Evolutionary conservation across 2,329 filamentous ascomycete species (phyloP).

Genomic region (Penicillium crustosum): DNA sequence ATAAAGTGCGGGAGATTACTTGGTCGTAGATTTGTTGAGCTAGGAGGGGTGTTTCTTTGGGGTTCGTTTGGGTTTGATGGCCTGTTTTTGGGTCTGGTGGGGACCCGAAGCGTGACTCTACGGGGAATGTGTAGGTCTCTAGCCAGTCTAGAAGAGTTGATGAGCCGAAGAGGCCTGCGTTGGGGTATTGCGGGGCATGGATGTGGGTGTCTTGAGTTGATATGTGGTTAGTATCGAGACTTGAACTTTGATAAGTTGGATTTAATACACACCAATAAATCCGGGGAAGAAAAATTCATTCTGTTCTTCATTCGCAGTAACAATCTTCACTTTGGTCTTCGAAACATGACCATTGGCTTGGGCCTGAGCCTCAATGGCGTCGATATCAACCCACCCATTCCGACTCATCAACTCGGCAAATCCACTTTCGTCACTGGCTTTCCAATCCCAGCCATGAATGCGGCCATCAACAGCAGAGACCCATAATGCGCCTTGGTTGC

Average conservation of each 20-base stretch:
- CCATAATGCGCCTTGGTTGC: conserved; percentile 51
- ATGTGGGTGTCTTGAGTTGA: conserved; percentile 80
- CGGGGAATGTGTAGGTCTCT: conserved; percentile 89
- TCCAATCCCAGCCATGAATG: conserved; percentile 39
- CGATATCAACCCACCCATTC: conserved; percentile 34
- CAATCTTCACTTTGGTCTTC: conserved; percentile 30
- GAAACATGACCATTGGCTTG: conserved; percentile 6
- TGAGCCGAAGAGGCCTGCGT: conserved; percentile 89
- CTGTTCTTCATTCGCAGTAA: conserved; percentile 42
- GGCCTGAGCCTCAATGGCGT: conserved; percentile 12
- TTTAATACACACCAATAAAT: conserved; percentile 43
- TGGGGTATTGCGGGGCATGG: conserved; percentile 93
- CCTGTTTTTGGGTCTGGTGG: conserved; percentile 16
- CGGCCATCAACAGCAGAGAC: conserved; percentile 35
- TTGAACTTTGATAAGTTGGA: not conserved
- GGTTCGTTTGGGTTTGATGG: conserved; percentile 8
- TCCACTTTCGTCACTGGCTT: conserved; percentile 24
- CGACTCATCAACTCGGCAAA: conserved; percentile 30
- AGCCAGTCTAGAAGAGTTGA: conserved; percentile 92
- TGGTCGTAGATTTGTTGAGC: conserved; percentile 66
- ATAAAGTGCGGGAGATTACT: conserved; percentile 75
- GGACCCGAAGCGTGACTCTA: conserved; percentile 71
- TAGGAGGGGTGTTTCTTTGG: conserved; percentile 26
- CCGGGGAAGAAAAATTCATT: conserved; percentile 50
- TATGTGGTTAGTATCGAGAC: not conserved